Conservation (phyloP, 1,139 yeast genomes). For the Candida sanyaensis region DNA sequence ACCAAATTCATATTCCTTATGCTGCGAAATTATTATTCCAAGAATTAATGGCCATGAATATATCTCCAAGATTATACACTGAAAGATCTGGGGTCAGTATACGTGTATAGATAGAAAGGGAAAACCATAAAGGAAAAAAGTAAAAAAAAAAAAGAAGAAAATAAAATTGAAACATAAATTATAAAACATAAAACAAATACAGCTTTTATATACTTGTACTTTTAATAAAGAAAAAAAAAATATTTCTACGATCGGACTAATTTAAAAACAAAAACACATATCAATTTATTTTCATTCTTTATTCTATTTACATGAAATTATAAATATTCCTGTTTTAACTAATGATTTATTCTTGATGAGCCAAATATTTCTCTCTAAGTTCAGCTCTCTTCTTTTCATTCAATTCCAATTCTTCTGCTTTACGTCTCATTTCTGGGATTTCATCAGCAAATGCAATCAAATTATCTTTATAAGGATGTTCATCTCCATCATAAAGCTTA, state of each 20-base stretch:
- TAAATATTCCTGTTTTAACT: background rate
- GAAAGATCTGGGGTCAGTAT: conserved; percentile 52
- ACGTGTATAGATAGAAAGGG: conserved; percentile 27
- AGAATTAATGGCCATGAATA: conserved; percentile 98
- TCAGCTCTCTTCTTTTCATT: conserved; percentile 34
- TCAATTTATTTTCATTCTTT: background rate
- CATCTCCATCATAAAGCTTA: conserved; percentile 84
- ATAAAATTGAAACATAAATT: background rate
- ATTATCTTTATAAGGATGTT: conserved; percentile 82
- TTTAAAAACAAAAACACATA: conserved; percentile 4
- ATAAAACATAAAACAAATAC: background rate
- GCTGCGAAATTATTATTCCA: conserved; percentile 97
- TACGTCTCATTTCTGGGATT: conserved; percentile 50
- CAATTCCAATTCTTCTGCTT: conserved; percentile 39
- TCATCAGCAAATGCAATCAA: conserved; percentile 87
- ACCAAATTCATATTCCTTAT: conserved; percentile 95
- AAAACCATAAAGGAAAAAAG: background rate
- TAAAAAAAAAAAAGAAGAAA: background rate
- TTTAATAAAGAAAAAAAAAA: conserved; percentile 4
- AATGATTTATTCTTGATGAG: conserved; percentile 7
- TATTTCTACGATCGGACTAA: background rate
- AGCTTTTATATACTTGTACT: conserved; percentile 3
- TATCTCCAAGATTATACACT: conserved; percentile 82
- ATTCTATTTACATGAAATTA: conserved; percentile 8
- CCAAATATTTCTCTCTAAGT: conserved; percentile 38